Base-by-base conservation (phyloP, 1,284 basidiomycete species). In the Kalmanozyma brasiliensis region DNA sequence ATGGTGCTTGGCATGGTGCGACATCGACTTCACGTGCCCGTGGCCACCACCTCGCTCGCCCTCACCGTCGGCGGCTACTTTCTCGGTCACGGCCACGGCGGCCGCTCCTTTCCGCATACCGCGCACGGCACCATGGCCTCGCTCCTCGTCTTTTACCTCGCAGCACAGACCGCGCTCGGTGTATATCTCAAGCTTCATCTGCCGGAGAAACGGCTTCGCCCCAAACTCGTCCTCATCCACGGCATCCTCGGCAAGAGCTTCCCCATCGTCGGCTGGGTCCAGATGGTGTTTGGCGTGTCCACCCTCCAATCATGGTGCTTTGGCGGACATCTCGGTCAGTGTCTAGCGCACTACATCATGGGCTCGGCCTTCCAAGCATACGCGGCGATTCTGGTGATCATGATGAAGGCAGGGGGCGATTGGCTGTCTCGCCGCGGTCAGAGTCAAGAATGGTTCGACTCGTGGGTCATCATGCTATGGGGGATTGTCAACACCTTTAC, bases 121-220 rank as follows among this genome's bases (percentile, higher is more conserved):
- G 77, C 76, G 13, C 81, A 82, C 49, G 78, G 79, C 37, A 76
- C 78, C 13, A 49, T 79, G 24, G 78, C 78, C 4, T 70, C 53
- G 8, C 22, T 80, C 2, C 44, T 82, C 26, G 62, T 82, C 38
- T 62, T 76, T 43, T 67, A 74, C 35, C 61, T 82, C 11, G 51
- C 56, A 3, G 66, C 65, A 2, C 94, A 97, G 83, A 85, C 90
- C 8, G 78, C 81, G 16, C 85, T 92, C 47, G 94, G 94, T 7
- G 86, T 94, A 58, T 98, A 96, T 83, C 89, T 98, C 66, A 97
- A 95, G 83, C 84, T 95, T 4, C 95, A 98, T 82, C 89, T 97
- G 19, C 87, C 94, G 65, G 92, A 97, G 83, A 85, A 86, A 64
- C 87, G 87, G 1, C 77, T 94, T 10, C 86, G 94, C 22, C 90